phyloP scores from a whole-genome alignment of 2,329 filamentous ascomycete species.

The Apiospora phragmitis region DNA sequence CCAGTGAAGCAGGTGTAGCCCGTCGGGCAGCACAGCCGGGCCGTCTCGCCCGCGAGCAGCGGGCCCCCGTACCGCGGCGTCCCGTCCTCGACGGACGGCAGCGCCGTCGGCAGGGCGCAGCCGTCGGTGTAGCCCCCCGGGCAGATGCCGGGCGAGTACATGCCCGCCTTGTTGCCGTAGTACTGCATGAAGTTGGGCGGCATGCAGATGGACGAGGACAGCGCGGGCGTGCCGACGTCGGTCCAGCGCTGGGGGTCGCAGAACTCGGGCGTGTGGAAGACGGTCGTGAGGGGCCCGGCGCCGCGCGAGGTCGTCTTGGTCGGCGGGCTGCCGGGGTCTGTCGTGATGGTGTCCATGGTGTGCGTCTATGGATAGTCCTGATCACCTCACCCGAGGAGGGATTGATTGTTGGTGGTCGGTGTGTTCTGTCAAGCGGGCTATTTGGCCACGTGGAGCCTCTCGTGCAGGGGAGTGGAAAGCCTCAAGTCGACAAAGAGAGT shows the following conservation, averaged over 20 bases:
- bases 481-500: neutral
- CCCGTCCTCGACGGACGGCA: neutral
- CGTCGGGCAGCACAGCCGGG: neutral
- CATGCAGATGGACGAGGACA: slow-evolving; percentile 7
- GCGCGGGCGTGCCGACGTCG: neutral
- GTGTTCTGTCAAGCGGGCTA: neutral
- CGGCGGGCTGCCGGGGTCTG: neutral
- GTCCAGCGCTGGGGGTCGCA: neutral
- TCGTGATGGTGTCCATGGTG: neutral
- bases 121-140: neutral
- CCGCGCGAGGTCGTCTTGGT: neutral
- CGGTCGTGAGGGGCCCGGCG: slow-evolving; percentile 4
- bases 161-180: neutral
- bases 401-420: neutral
- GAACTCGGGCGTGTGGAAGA: slow-evolving; percentile 4
- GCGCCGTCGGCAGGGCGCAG: neutral
- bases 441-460: neutral
- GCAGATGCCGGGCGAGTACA: slow-evolving; percentile 8
- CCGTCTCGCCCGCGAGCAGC: slow-evolving; percentile 6
- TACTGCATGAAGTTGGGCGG: neutral
- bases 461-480: neutral
- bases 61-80: neutral
- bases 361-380: neutral
- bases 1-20: neutral
- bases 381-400: neutral